Conservation (phyloP, 768 basidiomycete genomes). For the Tulasnella calospora region DNA sequence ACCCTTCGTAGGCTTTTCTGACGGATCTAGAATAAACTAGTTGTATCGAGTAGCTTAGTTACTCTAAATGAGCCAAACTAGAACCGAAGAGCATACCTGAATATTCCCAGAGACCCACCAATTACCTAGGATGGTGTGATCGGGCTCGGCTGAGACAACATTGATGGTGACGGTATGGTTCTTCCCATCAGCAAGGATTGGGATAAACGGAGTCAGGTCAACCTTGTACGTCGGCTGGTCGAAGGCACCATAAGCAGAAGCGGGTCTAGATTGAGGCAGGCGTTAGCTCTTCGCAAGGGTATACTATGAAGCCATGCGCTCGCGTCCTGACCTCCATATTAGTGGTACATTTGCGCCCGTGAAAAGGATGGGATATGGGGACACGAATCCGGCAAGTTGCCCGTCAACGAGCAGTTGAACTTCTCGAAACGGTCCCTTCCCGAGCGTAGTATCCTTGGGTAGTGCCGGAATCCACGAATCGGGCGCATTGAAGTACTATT, state of each 20-base stretch:
- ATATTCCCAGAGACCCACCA: slow-evolving; percentile 53
- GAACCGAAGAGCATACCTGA: slow-evolving; percentile 38
- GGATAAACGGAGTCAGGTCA: slow-evolving; percentile 73
- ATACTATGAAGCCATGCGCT: not conserved
- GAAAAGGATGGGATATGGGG: slow-evolving; percentile 61
- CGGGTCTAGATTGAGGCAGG: slow-evolving; percentile 46
- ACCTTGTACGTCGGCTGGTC: slow-evolving; percentile 74
- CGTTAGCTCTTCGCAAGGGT: not conserved
- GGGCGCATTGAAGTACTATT: slow-evolving; percentile 63
- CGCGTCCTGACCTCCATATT: slow-evolving; percentile 54
- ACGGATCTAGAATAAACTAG: not conserved
- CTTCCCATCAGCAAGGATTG: slow-evolving; percentile 60
- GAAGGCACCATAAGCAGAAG: slow-evolving; percentile 69
- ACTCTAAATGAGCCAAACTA: not conserved
- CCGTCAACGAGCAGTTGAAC: slow-evolving; percentile 57
- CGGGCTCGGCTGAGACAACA: slow-evolving; percentile 61
- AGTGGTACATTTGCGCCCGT: slow-evolving; percentile 64
- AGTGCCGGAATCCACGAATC: slow-evolving; percentile 54
- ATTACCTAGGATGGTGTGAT: slow-evolving; percentile 63
- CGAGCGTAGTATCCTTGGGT: slow-evolving; percentile 48
- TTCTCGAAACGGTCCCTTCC: slow-evolving; percentile 56
- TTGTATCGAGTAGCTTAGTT: not conserved
- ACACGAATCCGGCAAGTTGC: slow-evolving; percentile 50
- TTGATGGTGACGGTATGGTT: slow-evolving; percentile 68
- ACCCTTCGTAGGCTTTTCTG: not conserved